A percentile compares a stretch with the other conserved stretches of the same genome.
These are phyloP conservation scores for Trichoderma koningii DNA, from an alignment of 2,329 filamentous ascomycete genomes.

Conservation along the genomic window DNA sequence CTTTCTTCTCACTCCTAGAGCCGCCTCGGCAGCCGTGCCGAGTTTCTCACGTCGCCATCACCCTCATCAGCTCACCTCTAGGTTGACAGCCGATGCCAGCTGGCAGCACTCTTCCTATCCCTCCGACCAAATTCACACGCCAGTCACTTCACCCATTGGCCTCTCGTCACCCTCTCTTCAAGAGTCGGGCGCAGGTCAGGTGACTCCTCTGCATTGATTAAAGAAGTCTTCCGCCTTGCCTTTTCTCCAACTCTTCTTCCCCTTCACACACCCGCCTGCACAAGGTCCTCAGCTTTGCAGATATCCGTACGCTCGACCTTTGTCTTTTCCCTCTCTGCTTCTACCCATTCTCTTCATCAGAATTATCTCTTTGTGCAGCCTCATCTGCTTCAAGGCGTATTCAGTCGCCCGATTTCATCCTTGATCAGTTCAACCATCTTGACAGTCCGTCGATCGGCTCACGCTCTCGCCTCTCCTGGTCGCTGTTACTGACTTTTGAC, in stretches of 20 bases:
- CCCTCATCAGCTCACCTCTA: background rate
- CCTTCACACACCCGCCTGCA: constrained; percentile 2
- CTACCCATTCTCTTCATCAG: background rate
- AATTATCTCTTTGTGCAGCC: background rate
- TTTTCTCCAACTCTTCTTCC: background rate
- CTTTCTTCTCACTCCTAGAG: too few species aligned
- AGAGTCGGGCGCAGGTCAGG: constrained; percentile 7
- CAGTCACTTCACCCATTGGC: constrained; percentile 2
- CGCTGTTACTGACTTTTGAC: background rate
- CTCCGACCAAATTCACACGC: background rate
- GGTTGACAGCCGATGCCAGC: constrained; percentile 9
- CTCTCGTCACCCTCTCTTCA: constrained; percentile 2
- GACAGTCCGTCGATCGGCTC: background rate
- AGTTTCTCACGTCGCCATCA: background rate
- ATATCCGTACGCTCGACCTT: background rate
- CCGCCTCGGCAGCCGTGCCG: background rate
- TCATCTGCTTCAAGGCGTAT: background rate
- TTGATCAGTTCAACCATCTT: background rate
- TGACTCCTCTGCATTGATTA: constrained; percentile 9
- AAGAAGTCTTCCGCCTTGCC: background rate
- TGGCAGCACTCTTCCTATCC: background rate
- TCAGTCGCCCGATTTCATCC: background rate
- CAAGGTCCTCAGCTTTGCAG: background rate
- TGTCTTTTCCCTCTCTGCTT: background rate
- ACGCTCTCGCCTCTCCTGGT: background rate